Evolutionary conservation across 139 green algal species (phyloP), one percentile per base, ranked within the genome.

Genomic region (Haematococcus sp.): DNA sequence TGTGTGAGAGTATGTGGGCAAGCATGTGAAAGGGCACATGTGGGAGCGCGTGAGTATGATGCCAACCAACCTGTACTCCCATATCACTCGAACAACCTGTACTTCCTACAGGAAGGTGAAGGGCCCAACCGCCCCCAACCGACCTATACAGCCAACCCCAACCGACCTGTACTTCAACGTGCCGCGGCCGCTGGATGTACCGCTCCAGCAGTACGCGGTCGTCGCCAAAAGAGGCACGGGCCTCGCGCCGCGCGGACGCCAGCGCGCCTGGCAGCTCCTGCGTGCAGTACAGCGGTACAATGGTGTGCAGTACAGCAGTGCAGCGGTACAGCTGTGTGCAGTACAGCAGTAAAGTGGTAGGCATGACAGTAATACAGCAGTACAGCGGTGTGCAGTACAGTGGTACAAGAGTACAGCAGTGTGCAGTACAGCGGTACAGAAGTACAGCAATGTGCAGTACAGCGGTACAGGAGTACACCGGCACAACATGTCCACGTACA

Each of bases 151-250:
- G n/a, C n/a, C n/a, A n/a, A 49, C 40, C 11, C 7, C 17, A 63
- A 25, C 76, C 20, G 44, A 91, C 82, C 86, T 92, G 87, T 19
- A 97, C 91, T 71, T 97, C 92, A 28, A 97, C 84, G 73, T 97
- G 92, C 0, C 92, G 72, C 2, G 92, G 92, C 25, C 81, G 60
- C 51, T 73, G 58, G 28, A 97, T 88, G 81, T 91, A 95, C 5
- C 88, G 85, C 79, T 97, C 92, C 63, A 97, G 84, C 43, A 97
- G 81, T 66, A 97, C 73, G 15, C 92, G 83, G 32, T 90, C 84
- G 61, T 97, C 90, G 20, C 83, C 83, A 79, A 97, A 94, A 0
- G 90, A 79, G 0, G 88, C 78, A 0, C 70, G 58, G 0, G 92
- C 92, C 77, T 97, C 92, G 13, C 91, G 74, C 35, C 81, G 84